Percentiles rank a stretch among this genome's conserved stretches.
These are phyloP conservation scores for Colletotrichum horii DNA, from an alignment of 2,329 filamentous ascomycete genomes.

Conservation along the genomic window DNA sequence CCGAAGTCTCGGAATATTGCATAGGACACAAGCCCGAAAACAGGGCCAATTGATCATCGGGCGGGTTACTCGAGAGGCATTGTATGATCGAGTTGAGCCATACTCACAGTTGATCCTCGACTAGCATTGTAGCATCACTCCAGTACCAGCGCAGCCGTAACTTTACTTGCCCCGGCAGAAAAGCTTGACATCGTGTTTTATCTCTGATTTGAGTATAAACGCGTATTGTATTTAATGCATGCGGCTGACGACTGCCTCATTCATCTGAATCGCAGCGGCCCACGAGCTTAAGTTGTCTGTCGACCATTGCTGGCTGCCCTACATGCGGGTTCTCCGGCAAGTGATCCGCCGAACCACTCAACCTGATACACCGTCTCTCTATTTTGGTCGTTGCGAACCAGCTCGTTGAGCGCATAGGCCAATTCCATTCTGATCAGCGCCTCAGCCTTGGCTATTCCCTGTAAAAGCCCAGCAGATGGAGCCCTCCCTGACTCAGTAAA, in stretches of 20 bases:
- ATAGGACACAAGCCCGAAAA: not conserved
- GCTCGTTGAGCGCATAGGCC: not conserved
- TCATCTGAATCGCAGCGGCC: not conserved
- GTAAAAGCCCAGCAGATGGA: not conserved
- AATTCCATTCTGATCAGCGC: not conserved
- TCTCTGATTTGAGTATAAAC: not conserved
- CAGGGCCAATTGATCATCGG: not conserved
- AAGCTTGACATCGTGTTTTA: not conserved
- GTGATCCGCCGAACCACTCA: not conserved
- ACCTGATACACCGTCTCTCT: not conserved
- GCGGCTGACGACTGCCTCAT: not conserved
- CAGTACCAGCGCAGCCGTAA: not conserved
- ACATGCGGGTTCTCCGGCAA: not conserved
- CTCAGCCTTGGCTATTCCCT: not conserved
- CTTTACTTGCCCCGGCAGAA: not conserved
- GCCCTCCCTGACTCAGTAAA: not conserved
- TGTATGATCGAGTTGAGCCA: not conserved
- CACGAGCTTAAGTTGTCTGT: not conserved
- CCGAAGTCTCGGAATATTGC: not conserved
- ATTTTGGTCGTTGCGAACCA: not conserved
- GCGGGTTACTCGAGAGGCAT: not conserved
- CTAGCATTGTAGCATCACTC: not conserved
- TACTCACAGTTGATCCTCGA: not conserved
- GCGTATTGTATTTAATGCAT: not conserved
- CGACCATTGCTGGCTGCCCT: not conserved